Evolutionary conservation across 371 early-diverging fungal genomes (phyloP).

Genomic region (Mortierella sp.): DNA sequence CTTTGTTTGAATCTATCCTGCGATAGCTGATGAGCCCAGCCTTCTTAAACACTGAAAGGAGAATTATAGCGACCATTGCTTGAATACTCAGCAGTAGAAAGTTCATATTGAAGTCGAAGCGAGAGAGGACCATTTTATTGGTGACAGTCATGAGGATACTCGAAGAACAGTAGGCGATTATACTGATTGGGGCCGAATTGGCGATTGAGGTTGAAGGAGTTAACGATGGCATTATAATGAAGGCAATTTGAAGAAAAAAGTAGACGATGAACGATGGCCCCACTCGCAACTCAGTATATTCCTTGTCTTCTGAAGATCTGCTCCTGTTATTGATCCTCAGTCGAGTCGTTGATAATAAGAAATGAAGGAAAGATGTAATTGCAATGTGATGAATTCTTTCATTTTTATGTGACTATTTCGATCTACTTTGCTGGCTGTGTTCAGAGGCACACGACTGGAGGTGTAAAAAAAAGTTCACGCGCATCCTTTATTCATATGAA

Average conservation of each 20-base stretch:
- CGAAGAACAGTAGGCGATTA: conserved; percentile 89
- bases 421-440: too few relatives aligned
- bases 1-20: conserved; percentile 70
- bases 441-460: neutral
- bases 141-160: conserved; percentile 97
- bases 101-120: conserved; percentile 89
- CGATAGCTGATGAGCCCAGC: conserved; percentile 77
- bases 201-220: conserved; percentile 26
- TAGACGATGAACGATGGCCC: neutral
- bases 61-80: conserved; percentile 37
- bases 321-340: too few relatives aligned
- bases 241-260: neutral
- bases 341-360: too few relatives aligned
- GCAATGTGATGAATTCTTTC: too few relatives aligned
- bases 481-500: conserved; percentile 21
- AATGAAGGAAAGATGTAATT: too few relatives aligned
- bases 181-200: conserved; percentile 59
- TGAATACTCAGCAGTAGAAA: conserved; percentile 92
- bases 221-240: conserved; percentile 1
- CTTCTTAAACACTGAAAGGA: conserved; percentile 65
- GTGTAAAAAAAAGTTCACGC: conserved; percentile 23
- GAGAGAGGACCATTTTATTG: conserved; percentile 94
- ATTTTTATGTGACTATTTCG: too few relatives aligned
- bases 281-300: too few relatives aligned
- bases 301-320: too few relatives aligned